Evolutionary conservation across 1,139 yeast species (phyloP).

Genomic region (Saccharomyces hybrid): DNA sequence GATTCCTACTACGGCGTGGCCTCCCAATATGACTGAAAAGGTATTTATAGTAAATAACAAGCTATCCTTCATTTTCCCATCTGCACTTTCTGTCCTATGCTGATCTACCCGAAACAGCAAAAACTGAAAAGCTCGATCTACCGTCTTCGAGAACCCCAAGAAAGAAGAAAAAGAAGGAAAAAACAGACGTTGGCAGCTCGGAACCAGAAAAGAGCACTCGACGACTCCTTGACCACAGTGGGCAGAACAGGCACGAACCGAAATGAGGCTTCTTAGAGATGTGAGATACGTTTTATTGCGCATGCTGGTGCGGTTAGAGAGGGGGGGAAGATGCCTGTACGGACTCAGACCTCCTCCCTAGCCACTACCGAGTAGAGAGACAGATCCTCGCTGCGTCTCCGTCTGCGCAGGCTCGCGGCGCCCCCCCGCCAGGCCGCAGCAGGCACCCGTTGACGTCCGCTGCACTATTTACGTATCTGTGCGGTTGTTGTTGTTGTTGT

Average conservation of each 20-base stretch:
- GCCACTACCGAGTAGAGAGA: neutral
- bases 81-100: neutral
- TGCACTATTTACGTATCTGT: neutral
- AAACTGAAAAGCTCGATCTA: neutral
- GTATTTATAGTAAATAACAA: neutral
- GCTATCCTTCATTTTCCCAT: neutral
- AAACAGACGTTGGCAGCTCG: too few relatives aligned
- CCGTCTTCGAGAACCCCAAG: neutral
- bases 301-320: neutral
- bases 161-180: slow-evolving; percentile 2
- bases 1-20: neutral
- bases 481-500: neutral
- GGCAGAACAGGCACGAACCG: neutral
- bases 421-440: neutral
- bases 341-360: neutral
- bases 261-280: neutral
- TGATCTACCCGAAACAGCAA: neutral
- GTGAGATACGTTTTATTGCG: neutral
- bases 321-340: neutral
- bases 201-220: neutral
- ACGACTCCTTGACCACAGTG: neutral
- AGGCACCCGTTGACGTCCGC: neutral
- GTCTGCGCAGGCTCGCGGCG: neutral
- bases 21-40: neutral
- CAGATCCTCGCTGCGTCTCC: neutral